Evolutionary conservation across 1,284 basidiomycete species (phyloP).

Genomic region (Cryptococcus wingfieldii): DNA sequence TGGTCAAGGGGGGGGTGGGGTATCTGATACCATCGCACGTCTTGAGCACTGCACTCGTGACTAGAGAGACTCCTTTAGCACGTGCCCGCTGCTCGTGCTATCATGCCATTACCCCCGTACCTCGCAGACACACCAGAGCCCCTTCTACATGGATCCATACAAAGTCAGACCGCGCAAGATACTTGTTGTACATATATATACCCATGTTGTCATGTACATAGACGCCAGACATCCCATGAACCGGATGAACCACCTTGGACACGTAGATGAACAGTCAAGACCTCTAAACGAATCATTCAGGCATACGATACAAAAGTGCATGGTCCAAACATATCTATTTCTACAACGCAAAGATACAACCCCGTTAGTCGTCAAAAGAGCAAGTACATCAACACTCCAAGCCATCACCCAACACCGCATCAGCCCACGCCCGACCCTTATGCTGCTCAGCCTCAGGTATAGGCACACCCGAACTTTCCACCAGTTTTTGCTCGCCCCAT

Average conservation of each 20-base stretch:
- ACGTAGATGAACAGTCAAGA: not conserved
- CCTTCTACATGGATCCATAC: too few relatives aligned
- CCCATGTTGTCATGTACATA: too few relatives aligned
- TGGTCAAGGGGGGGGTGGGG: too few relatives aligned
- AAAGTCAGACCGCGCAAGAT: too few relatives aligned
- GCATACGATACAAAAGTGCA: not conserved
- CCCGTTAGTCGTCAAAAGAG: not conserved
- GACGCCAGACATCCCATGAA: too few relatives aligned
- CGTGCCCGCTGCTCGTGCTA: too few relatives aligned
- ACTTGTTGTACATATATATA: too few relatives aligned
- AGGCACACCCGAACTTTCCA: constrained; percentile 50
- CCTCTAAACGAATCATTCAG: not conserved
- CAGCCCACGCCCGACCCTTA: constrained; percentile 29
- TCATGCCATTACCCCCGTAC: too few relatives aligned
- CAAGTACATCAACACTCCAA: not conserved
- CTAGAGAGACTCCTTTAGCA: too few relatives aligned
- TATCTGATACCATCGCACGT: too few relatives aligned
- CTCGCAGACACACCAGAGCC: too few relatives aligned
- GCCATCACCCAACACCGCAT: constrained; percentile 15
- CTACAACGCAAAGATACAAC: not conserved
- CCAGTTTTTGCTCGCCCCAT: constrained; percentile 81
- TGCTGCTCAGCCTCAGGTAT: constrained; percentile 22
- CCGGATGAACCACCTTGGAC: not conserved
- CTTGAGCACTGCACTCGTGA: too few relatives aligned
- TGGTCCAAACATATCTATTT: not conserved